These are phyloP conservation scores for Ascochyta clinopodiicola DNA, from an alignment of 2,329 filamentous ascomycete species.

Conservation along the genomic window DNA sequence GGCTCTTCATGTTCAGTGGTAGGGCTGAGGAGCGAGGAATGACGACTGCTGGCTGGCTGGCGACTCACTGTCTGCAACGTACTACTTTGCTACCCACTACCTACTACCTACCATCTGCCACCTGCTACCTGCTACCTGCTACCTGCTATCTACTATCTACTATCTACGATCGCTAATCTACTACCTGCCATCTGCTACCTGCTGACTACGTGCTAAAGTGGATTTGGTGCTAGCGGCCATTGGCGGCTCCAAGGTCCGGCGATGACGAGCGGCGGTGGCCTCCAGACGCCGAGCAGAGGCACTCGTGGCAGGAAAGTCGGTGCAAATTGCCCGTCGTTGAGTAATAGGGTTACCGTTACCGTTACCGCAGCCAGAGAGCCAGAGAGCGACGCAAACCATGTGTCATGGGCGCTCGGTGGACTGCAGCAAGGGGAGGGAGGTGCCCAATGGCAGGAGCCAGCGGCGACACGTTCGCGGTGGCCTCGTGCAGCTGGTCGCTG, in stretches of 20 bases:
- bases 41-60: background rate
- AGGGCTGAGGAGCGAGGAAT: conserved; percentile 1
- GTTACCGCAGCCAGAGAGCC: background rate
- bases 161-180: too few species aligned
- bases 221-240: background rate
- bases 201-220: background rate
- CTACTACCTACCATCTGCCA: too few species aligned
- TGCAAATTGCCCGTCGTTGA: conserved; percentile 12
- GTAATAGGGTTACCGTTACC: background rate
- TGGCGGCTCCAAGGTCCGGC: conserved; percentile 3
- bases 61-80: too few species aligned
- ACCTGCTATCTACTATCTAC: too few species aligned
- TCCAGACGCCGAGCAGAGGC: conserved; percentile 8
- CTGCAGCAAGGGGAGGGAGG: background rate
- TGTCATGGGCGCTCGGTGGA: conserved; percentile 9
- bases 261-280: conserved; percentile 4
- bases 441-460: conserved; percentile 5
- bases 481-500: conserved; percentile 2
- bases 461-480: conserved; percentile 13
- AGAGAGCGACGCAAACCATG: background rate
- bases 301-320: conserved; percentile 15
- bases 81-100: too few species aligned
- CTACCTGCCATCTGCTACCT: too few species aligned
- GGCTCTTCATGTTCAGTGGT: background rate
- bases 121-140: too few species aligned